These are phyloP conservation scores for Penicillium sp. DNA, from an alignment of 2,329 filamentous ascomycete genomes.

Conservation along the genomic window DNA sequence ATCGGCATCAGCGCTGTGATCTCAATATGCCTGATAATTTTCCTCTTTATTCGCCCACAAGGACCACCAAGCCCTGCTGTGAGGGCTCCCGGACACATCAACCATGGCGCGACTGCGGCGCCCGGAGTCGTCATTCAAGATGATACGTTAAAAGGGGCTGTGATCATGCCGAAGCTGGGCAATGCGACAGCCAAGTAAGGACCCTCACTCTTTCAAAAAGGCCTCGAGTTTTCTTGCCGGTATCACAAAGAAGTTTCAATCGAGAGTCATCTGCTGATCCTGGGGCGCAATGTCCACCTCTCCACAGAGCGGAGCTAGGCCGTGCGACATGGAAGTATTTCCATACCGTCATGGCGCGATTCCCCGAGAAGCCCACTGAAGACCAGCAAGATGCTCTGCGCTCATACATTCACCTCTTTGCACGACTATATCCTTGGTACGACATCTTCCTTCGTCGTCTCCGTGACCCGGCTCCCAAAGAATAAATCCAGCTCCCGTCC, in stretches of 20 bases:
- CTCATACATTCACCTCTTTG: constrained; percentile 58
- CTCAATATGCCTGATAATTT: constrained; percentile 31
- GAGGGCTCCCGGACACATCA: constrained; percentile 38
- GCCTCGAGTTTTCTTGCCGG: not conserved
- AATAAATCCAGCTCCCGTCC: too few species aligned
- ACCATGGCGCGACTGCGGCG: constrained; percentile 22
- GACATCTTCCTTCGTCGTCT: not conserved
- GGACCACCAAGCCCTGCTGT: constrained; percentile 34
- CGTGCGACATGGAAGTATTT: constrained; percentile 61
- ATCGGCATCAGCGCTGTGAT: constrained; percentile 30
- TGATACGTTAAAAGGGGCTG: constrained; percentile 38
- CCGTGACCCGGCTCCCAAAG: too few species aligned
- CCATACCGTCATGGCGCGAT: constrained; percentile 61
- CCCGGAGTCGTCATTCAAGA: constrained; percentile 23
- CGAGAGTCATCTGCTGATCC: not conserved
- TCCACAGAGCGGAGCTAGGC: constrained; percentile 54
- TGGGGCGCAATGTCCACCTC: not conserved
- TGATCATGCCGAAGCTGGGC: constrained; percentile 43
- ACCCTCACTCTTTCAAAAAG: not conserved
- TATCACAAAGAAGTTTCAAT: too few species aligned
- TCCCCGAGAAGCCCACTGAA: constrained; percentile 55
- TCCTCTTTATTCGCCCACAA: constrained; percentile 34
- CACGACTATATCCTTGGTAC: constrained; percentile 59
- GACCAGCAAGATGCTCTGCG: constrained; percentile 56
- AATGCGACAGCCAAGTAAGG: constrained; percentile 46